phyloP scores from a whole-genome alignment of 306 rosid genomes.

The Spatholobus suberectus region DNA sequence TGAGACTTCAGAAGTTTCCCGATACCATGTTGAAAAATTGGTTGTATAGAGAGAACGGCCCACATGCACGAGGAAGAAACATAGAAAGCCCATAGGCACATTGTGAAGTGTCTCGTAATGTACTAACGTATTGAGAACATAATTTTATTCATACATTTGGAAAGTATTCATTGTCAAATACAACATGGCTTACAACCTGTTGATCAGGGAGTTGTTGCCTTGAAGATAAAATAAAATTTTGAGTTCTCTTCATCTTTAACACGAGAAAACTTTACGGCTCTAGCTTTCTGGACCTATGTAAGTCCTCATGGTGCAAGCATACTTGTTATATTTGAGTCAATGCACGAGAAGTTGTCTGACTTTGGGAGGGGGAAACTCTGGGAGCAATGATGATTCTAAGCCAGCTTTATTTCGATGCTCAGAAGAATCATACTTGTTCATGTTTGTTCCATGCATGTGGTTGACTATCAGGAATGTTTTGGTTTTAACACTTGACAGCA shows the following conservation, averaged over 20 bases:
- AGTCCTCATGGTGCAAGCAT: not conserved
- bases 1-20: not conserved
- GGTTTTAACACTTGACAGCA: not conserved
- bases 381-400: not conserved
- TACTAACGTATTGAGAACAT: not conserved
- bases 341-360: not conserved
- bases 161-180: not conserved
- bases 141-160: not conserved
- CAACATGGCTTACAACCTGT: not conserved
- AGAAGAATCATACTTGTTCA: not conserved
- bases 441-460: conserved; percentile 1
- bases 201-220: not conserved
- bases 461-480: not conserved
- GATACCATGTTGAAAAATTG: not conserved
- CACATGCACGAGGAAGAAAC: too few species aligned
- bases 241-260: not conserved
- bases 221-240: not conserved
- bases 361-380: conserved; percentile 1
- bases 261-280: not conserved
- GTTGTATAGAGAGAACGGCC: not conserved
- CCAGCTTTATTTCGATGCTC: conserved; percentile 4
- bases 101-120: not conserved
- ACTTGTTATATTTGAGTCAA: conserved; percentile 3
- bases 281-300: not conserved
- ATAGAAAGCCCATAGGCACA: too few species aligned